Conservation (phyloP, 805 yeast genomes). For the Wickerhamiella brachini region DNA sequence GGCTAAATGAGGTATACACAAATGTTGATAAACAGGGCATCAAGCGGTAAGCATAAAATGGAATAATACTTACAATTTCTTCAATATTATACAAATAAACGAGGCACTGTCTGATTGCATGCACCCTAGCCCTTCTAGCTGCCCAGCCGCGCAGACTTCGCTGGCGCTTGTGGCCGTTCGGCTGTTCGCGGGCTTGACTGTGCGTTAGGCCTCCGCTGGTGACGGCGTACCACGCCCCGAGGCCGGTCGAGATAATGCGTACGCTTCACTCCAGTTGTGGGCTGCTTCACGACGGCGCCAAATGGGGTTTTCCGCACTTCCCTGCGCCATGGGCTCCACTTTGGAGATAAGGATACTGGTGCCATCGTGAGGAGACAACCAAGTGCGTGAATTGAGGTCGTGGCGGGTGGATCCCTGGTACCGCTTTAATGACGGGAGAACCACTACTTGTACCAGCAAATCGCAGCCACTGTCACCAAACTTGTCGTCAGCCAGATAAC, state of each 20-base stretch:
- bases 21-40: no score
- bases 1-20: no score
- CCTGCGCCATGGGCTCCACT: constrained; percentile 27
- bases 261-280: constrained; percentile 20
- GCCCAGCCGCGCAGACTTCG: no score
- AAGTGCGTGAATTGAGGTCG: constrained; percentile 60
- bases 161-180: no score
- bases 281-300: constrained; percentile 19
- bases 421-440: constrained; percentile 54
- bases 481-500: constrained; percentile 30
- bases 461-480: constrained; percentile 31
- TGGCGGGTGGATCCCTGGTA: constrained; percentile 56
- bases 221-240: background rate
- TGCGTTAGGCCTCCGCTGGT: background rate
- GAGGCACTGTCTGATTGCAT: no score
- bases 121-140: no score
- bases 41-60: no score
- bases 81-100: no score
- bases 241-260: background rate
- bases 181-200: no score
- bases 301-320: constrained; percentile 21
- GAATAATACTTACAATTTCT: no score
- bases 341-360: constrained; percentile 50
- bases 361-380: constrained; percentile 70
- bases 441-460: constrained; percentile 40